Percentiles rank a stretch among this genome's conserved stretches.
phyloP scores from a whole-genome alignment of 805 yeast genomes.

The Spathaspora hagerdaliae region DNA sequence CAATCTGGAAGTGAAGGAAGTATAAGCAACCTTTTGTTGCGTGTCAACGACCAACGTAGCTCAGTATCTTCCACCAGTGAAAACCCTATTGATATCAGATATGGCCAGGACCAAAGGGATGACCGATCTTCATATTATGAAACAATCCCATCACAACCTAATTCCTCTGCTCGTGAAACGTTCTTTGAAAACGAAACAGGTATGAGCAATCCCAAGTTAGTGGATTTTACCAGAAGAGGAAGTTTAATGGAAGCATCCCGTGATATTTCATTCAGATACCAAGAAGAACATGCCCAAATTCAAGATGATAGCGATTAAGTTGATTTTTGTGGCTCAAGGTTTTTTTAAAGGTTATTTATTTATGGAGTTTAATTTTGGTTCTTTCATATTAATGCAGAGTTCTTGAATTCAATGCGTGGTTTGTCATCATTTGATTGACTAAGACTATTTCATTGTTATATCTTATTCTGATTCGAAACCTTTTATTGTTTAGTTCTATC shows the following conservation, averaged over 20 bases:
- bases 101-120: neutral
- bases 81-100: neutral
- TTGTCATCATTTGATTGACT: too few species aligned
- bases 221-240: slow-evolving; percentile 44
- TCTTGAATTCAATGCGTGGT: too few species aligned
- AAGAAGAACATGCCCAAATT: slow-evolving; percentile 33
- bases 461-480: too few species aligned
- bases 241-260: slow-evolving; percentile 39
- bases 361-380: too few species aligned
- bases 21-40: neutral
- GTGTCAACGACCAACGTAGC: neutral
- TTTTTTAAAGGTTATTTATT: too few species aligned
- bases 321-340: neutral
- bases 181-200: neutral
- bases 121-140: neutral
- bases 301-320: slow-evolving; percentile 25
- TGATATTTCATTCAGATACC: slow-evolving; percentile 22
- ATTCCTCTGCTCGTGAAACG: neutral
- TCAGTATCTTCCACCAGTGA: neutral
- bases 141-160: neutral
- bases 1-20: neutral
- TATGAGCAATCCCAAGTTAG: slow-evolving; percentile 32
- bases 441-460: too few species aligned
- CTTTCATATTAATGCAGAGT: too few species aligned
- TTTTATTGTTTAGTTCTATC: too few species aligned